These are phyloP conservation scores for Rhododendron henanense DNA, from an alignment of 148 eudicot genomes.

Conservation along the genomic window DNA sequence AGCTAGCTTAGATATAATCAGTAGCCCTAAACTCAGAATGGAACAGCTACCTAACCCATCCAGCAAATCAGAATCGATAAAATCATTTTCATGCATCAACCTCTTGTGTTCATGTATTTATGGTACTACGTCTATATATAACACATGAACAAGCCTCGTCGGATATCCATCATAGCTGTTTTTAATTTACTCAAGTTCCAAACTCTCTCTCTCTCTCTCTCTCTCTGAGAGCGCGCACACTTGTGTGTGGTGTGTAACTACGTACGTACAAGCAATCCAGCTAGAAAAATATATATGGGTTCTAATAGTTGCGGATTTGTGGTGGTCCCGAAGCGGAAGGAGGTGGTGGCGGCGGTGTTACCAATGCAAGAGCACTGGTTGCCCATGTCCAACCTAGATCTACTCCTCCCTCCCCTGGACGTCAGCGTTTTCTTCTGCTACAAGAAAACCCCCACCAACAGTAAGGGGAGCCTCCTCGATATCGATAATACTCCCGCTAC, in stretches of 20 bases:
- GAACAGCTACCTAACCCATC: no score
- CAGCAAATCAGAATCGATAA: no score
- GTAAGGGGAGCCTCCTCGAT: no score
- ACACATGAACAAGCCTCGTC: not conserved
- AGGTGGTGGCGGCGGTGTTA: slow-evolving; percentile 7
- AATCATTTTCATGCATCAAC: not conserved
- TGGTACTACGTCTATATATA: no score
- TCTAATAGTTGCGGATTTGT: not conserved
- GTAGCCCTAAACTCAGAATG: no score
- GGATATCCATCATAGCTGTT: no score
- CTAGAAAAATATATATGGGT: not conserved
- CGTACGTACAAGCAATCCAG: not conserved
- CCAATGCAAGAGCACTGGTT: slow-evolving; percentile 12
- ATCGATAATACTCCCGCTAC: no score
- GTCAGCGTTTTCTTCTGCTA: slow-evolving; percentile 13
- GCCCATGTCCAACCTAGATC: slow-evolving; percentile 11
- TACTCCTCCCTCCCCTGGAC: slow-evolving; percentile 6
- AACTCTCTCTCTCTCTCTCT: not conserved
- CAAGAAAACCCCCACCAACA: not conserved
- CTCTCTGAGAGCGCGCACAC: not conserved
- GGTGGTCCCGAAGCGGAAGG: not conserved
- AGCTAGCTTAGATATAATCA: no score
- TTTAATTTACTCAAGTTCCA: not conserved
- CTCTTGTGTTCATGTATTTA: not conserved
- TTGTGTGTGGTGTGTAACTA: no score